Conservation (phyloP, 768 basidiomycete genomes). For the Boletus pseudopeckii region DNA sequence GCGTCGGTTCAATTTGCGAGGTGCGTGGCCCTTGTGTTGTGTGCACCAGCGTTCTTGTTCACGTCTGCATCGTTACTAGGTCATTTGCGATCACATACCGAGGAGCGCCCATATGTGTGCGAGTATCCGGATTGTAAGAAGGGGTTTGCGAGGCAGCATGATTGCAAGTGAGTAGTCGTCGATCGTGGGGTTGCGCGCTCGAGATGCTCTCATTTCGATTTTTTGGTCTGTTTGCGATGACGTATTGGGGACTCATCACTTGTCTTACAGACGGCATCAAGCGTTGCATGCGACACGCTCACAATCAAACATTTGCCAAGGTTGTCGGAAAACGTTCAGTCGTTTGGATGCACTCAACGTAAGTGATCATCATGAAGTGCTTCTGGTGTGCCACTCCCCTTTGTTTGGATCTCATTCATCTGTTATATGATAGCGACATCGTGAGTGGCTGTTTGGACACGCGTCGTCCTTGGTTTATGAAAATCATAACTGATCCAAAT, state of each 20-base stretch:
- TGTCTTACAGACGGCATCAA: conserved; percentile 69
- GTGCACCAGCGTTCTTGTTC: conserved; percentile 4
- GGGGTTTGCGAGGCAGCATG: conserved; percentile 92
- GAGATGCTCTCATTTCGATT: neutral
- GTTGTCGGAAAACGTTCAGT: conserved; percentile 94
- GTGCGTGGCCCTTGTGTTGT: conserved; percentile 36
- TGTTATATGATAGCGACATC: conserved; percentile 57
- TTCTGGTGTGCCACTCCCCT: conserved; percentile 21
- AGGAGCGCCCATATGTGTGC: conserved; percentile 92
- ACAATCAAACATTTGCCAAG: conserved; percentile 81
- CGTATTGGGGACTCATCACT: conserved; percentile 11
- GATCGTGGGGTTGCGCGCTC: conserved; percentile 11
- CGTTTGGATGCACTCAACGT: conserved; percentile 92
- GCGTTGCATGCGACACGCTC: conserved; percentile 83
- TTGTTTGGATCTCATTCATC: conserved; percentile 24
- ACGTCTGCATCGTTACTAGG: conserved; percentile 42
- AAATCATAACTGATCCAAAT: conserved; percentile 24
- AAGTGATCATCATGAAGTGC: conserved; percentile 41
- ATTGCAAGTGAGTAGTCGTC: conserved; percentile 77
- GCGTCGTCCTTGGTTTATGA: conserved; percentile 23
- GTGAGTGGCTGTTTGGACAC: conserved; percentile 46
- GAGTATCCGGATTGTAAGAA: conserved; percentile 94
- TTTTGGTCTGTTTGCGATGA: neutral
- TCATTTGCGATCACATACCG: conserved; percentile 91
- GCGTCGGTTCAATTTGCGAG: conserved; percentile 83